A percentile compares a stretch with the other conserved stretches of the same genome.
These are phyloP conservation scores for Hypoxylon lienhwacheense DNA, from an alignment of 495 filamentous ascomycete genomes.

Conservation along the genomic window DNA sequence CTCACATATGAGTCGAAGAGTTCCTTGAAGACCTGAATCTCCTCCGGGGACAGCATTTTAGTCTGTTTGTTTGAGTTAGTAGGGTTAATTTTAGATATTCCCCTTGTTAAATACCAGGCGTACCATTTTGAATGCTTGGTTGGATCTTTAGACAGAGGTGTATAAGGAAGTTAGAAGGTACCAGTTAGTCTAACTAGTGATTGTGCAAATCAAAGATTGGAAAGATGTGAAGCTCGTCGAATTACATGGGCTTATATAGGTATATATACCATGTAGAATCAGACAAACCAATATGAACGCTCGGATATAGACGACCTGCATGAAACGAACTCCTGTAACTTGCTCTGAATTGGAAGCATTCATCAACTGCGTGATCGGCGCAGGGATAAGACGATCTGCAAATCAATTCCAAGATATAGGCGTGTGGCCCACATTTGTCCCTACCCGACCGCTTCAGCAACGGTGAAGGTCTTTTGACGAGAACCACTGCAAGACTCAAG, in stretches of 20 bases:
- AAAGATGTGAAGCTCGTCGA: too few species aligned
- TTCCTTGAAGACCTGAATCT: slow-evolving; percentile 42
- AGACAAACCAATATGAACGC: slow-evolving; percentile 3
- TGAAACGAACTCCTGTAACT: slow-evolving; percentile 33
- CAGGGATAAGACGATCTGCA: slow-evolving; percentile 13
- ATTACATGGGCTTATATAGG: neutral
- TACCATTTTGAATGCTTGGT: slow-evolving; percentile 8
- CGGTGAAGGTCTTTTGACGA: too few species aligned
- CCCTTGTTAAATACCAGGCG: neutral
- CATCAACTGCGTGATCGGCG: slow-evolving; percentile 22
- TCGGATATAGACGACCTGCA: slow-evolving; percentile 10
- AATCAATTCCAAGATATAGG: neutral
- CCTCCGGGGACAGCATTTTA: slow-evolving; percentile 37
- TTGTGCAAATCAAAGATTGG: too few species aligned
- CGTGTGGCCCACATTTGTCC: too few species aligned
- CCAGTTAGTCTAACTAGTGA: neutral
- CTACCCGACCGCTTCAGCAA: too few species aligned
- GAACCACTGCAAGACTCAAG: too few species aligned
- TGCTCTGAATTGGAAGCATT: slow-evolving; percentile 18
- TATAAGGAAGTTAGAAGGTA: neutral
- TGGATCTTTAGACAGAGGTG: neutral
- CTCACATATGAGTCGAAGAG: slow-evolving; percentile 44
- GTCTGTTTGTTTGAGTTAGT: slow-evolving; percentile 31
- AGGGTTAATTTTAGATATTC: neutral
- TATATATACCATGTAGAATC: slow-evolving; percentile 3